Conservation (phyloP, 345 rosid genomes). For the Barbarea vulgaris region DNA sequence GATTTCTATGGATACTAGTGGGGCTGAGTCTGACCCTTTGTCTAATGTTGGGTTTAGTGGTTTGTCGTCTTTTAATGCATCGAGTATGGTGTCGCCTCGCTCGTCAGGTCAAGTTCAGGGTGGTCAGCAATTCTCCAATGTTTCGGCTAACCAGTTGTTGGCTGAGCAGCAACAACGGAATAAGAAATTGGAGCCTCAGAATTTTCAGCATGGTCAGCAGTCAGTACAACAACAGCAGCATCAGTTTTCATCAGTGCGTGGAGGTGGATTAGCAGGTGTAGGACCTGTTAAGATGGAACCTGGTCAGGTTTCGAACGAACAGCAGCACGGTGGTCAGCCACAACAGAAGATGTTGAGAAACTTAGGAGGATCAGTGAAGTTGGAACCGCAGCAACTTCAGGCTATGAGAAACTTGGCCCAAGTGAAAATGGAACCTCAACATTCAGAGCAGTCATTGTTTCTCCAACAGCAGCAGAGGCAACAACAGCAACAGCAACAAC, state of each 20-base stretch:
- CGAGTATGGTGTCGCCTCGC: slow-evolving; percentile 67
- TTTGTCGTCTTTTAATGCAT: slow-evolving; percentile 59
- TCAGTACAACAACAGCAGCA: slow-evolving; percentile 62
- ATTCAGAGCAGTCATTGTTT: slow-evolving; percentile 73
- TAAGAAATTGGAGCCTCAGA: slow-evolving; percentile 66
- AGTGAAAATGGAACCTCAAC: slow-evolving; percentile 82
- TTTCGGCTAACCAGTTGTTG: slow-evolving; percentile 61
- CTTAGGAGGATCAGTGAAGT: slow-evolving; percentile 64
- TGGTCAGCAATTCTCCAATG: slow-evolving; percentile 72
- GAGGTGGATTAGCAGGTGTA: slow-evolving; percentile 69
- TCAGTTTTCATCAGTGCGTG: slow-evolving; percentile 60
- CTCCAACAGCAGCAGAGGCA: slow-evolving; percentile 77
- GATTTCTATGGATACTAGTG: slow-evolving; percentile 58
- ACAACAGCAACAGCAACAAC: slow-evolving; percentile 83
- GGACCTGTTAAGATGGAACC: slow-evolving; percentile 88
- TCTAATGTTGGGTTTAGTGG: slow-evolving; percentile 66
- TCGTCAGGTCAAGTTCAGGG: slow-evolving; percentile 74
- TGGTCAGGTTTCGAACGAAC: slow-evolving; percentile 66
- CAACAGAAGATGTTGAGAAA: slow-evolving; percentile 66
- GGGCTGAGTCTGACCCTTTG: slow-evolving; percentile 78
- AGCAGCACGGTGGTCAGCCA: slow-evolving; percentile 55
- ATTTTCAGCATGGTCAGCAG: slow-evolving; percentile 79
- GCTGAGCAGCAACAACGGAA: slow-evolving; percentile 78
- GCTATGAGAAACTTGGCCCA: slow-evolving; percentile 63
- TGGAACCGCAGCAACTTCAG: slow-evolving; percentile 74